Percentiles rank a stretch among this genome's conserved stretches.
phyloP scores from a whole-genome alignment of 1,284 basidiomycete genomes.

The Vanrija sp. region DNA sequence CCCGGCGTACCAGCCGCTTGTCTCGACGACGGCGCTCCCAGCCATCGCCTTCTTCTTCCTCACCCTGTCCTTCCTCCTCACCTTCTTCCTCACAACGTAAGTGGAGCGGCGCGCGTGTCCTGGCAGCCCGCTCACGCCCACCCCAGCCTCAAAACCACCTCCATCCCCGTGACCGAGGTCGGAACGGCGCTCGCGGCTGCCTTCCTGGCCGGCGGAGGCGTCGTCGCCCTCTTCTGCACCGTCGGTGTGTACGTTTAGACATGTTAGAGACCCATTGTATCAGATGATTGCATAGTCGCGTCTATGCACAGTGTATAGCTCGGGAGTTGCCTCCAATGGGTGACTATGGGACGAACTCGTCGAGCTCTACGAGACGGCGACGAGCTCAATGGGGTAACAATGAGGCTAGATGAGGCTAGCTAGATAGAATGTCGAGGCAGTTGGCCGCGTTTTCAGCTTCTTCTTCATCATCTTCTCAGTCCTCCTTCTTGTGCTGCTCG shows the following conservation, averaged over 20 bases:
- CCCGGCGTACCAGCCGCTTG: constrained; percentile 63
- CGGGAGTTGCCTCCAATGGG: too few relatives aligned
- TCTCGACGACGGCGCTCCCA: constrained; percentile 64
- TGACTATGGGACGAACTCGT: too few relatives aligned
- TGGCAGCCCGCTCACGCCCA: background rate
- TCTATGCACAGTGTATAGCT: too few relatives aligned
- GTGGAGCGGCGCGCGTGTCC: constrained; percentile 17
- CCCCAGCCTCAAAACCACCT: constrained; percentile 34
- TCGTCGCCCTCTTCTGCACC: constrained; percentile 80
- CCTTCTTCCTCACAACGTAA: constrained; percentile 87
- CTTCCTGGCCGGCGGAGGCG: constrained; percentile 72
- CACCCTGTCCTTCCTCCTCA: constrained; percentile 66
- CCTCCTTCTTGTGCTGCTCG: background rate
- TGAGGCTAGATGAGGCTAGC: too few relatives aligned
- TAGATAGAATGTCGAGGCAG: too few relatives aligned
- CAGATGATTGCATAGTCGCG: too few relatives aligned
- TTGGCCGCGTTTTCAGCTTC: constrained; percentile 1
- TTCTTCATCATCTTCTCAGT: constrained; percentile 9
- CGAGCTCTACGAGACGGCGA: too few relatives aligned
- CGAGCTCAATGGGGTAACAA: too few relatives aligned
- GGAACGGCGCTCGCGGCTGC: constrained; percentile 68
- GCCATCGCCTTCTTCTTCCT: constrained; percentile 70
- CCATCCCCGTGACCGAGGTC: constrained; percentile 61
- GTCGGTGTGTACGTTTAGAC: constrained; percentile 74
- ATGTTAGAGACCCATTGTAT: too few relatives aligned